A percentile compares a stretch with the other conserved stretches of the same genome.
These are phyloP conservation scores for Graphiopsis chlorocephala DNA, from an alignment of 2,329 filamentous ascomycete genomes.

Conservation along the genomic window DNA sequence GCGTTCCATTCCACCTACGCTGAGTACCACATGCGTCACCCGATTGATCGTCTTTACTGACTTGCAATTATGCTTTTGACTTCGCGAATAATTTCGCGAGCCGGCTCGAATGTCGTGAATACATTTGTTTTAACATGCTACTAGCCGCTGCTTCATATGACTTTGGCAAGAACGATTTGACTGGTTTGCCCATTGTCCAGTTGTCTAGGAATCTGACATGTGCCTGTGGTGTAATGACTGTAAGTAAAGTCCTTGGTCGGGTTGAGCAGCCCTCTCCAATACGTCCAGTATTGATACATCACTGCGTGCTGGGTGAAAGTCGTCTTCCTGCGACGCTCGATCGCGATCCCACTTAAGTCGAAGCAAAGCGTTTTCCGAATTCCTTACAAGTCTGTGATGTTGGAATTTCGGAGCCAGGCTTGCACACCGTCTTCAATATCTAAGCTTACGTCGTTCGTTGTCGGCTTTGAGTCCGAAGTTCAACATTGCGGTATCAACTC, in stretches of 20 bases:
- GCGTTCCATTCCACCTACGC: too few relatives aligned
- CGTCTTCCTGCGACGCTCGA: not conserved
- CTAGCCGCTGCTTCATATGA: not conserved
- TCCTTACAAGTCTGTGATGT: too few relatives aligned
- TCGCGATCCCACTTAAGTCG: not conserved
- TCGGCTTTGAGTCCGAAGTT: not conserved
- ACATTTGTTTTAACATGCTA: too few relatives aligned
- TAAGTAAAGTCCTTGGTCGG: not conserved
- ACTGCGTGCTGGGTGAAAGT: conserved; percentile 10
- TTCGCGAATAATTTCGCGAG: too few relatives aligned
- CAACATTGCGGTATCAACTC: not conserved
- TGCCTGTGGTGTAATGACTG: not conserved
- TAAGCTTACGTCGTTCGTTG: not conserved
- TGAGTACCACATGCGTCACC: too few relatives aligned
- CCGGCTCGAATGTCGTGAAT: too few relatives aligned
- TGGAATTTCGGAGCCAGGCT: not conserved
- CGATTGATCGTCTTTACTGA: too few relatives aligned
- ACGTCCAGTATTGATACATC: conserved; percentile 10
- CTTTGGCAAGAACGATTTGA: not conserved
- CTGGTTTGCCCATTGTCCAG: not conserved
- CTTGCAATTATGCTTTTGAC: too few relatives aligned
- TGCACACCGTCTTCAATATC: not conserved
- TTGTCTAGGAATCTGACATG: not conserved
- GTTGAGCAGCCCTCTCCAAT: conserved; percentile 8
- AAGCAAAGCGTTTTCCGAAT: not conserved